Percentiles rank a stretch among this genome's conserved stretches.
Evolutionary conservation across 2,329 filamentous ascomycete genomes (phyloP).

Genomic region (Orbilia javanica): DNA sequence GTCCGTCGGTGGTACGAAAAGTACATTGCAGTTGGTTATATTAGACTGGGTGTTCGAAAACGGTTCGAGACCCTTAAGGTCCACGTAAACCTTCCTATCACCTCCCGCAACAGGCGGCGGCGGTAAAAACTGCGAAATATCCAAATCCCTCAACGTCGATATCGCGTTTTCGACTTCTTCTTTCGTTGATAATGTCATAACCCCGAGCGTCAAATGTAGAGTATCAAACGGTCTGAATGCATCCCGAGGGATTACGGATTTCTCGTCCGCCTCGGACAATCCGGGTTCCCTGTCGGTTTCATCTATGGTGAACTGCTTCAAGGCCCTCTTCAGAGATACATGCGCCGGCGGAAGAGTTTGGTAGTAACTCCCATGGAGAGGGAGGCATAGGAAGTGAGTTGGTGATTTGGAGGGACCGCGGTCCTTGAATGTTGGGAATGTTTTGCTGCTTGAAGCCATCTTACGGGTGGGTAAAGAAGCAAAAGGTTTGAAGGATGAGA

Average conservation of each 20-base stretch:
- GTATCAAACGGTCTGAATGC: constrained; percentile 83
- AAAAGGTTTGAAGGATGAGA: background rate
- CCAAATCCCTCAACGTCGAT: constrained; percentile 20
- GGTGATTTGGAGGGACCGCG: constrained; percentile 64
- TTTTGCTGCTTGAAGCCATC: constrained; percentile 9
- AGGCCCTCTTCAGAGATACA: constrained; percentile 64
- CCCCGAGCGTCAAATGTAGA: constrained; percentile 86
- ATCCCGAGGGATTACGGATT: constrained; percentile 71
- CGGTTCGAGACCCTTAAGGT: constrained; percentile 31
- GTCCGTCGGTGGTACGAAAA: constrained; percentile 76
- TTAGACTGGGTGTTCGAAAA: constrained; percentile 10
- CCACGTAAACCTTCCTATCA: constrained; percentile 21
- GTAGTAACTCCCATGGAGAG: constrained; percentile 72
- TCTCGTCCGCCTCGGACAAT: constrained; percentile 62
- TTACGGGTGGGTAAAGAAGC: background rate
- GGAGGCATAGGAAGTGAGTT: constrained; percentile 82
- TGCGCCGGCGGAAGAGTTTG: constrained; percentile 72
- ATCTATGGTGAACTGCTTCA: constrained; percentile 74
- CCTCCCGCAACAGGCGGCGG: background rate
- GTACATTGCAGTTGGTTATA: constrained; percentile 68
- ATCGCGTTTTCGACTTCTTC: constrained; percentile 17
- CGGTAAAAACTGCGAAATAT: constrained; percentile 37
- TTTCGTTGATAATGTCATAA: constrained; percentile 71
- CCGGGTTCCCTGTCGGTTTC: constrained; percentile 66
- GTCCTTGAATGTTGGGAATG: constrained; percentile 3